Conservation (phyloP, 148 eudicot species). For the Tetragonia tetragonoides region DNA sequence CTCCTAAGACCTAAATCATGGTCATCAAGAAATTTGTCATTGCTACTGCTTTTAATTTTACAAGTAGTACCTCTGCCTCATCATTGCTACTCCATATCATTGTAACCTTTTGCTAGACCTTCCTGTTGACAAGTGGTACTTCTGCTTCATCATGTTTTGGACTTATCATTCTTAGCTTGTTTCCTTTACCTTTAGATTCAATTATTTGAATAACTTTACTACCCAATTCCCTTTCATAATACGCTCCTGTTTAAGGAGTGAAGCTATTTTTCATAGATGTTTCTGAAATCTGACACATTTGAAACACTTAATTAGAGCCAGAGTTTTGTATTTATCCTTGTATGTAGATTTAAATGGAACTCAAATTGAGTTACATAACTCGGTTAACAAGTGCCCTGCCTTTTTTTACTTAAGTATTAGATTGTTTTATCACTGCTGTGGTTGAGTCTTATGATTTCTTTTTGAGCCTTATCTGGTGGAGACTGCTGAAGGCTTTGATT, state of each 20-base stretch:
- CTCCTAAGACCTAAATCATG: background rate
- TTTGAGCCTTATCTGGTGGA: background rate
- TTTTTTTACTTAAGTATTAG: background rate
- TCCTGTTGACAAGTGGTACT: background rate
- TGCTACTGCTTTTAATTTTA: background rate
- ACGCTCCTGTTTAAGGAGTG: too few relatives aligned
- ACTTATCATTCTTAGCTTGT: background rate
- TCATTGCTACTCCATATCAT: too few relatives aligned
- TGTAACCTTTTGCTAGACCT: background rate
- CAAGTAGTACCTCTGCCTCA: too few relatives aligned
- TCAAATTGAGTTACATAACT: background rate
- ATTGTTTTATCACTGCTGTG: background rate
- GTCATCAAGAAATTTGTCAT: background rate
- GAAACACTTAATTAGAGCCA: too few relatives aligned
- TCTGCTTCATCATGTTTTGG: background rate
- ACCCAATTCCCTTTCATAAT: background rate
- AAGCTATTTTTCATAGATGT: background rate
- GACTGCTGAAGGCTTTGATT: background rate
- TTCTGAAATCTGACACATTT: background rate
- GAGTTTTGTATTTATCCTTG: background rate
- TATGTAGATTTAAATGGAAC: background rate
- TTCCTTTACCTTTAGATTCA: background rate
- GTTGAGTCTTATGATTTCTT: background rate
- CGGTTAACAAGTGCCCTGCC: background rate
- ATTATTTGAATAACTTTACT: background rate